These are phyloP conservation scores for Trichoderma koningiopsis DNA, from an alignment of 2,329 filamentous ascomycete species.

Conservation along the genomic window DNA sequence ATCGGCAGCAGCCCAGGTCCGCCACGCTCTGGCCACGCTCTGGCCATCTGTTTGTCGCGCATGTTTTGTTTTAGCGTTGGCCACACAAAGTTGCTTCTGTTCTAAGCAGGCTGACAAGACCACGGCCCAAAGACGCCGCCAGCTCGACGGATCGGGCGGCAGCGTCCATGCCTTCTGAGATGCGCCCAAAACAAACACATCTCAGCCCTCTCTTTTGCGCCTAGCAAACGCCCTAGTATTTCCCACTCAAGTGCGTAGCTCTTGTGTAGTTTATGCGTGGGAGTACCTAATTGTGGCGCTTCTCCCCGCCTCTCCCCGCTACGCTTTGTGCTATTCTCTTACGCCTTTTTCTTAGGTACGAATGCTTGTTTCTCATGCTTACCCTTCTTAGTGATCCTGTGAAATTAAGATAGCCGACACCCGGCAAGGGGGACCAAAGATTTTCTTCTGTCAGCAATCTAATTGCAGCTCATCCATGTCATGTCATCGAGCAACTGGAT, in stretches of 20 bases:
- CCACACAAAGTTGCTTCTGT: neutral
- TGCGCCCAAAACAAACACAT: neutral
- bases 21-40: neutral
- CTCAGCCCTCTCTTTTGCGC: neutral
- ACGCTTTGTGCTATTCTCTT: neutral
- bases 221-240: neutral
- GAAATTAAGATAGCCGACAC: neutral
- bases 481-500: neutral
- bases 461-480: neutral
- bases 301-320: neutral
- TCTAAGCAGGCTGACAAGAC: neutral
- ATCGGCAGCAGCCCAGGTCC: neutral
- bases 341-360: neutral
- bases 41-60: neutral
- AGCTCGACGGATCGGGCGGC: constrained; percentile 10
- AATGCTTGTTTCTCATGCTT: neutral
- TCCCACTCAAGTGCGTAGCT: neutral
- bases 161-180: neutral
- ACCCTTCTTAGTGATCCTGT: neutral
- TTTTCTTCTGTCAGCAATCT: neutral
- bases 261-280: neutral
- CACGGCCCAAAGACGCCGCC: neutral
- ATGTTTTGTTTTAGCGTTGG: constrained; percentile 13
- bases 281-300: neutral
- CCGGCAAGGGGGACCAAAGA: neutral